phyloP scores from a whole-genome alignment of 2,329 filamentous ascomycete species.

The Aureobasidium sp. region DNA sequence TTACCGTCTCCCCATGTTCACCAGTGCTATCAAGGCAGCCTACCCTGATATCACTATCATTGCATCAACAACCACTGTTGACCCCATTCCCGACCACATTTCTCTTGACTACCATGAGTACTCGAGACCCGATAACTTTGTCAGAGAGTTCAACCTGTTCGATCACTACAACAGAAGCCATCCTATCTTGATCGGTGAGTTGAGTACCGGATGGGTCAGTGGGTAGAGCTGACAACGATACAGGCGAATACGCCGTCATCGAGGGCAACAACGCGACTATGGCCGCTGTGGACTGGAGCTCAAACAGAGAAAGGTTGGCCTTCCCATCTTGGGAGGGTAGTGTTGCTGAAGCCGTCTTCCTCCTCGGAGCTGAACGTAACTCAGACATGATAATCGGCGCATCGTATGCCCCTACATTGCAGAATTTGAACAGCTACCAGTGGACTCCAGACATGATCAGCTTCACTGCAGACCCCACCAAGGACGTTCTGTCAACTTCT shows the following conservation, averaged over 20 bases:
- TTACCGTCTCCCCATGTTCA: constrained; percentile 52
- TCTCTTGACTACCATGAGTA: constrained; percentile 29
- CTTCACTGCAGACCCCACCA: constrained; percentile 29
- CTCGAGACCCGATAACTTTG: constrained; percentile 21
- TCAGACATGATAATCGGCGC: constrained; percentile 48
- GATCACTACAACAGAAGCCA: constrained; percentile 35
- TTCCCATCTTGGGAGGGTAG: constrained; percentile 42
- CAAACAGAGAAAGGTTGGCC: neutral
- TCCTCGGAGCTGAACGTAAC: constrained; percentile 56
- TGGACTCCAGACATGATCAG: constrained; percentile 30
- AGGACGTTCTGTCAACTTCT: constrained; percentile 21
- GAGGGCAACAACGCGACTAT: constrained; percentile 40
- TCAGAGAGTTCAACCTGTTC: constrained; percentile 31
- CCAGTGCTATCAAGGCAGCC: constrained; percentile 49
- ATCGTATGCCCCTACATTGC: constrained; percentile 32
- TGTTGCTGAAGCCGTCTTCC: constrained; percentile 56
- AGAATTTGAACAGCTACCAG: constrained; percentile 21
- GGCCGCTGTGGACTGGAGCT: constrained; percentile 28
- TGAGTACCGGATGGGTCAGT: neutral
- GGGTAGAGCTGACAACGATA: neutral
- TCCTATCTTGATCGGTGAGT: constrained; percentile 29
- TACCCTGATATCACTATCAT: constrained; percentile 55
- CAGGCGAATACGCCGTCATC: constrained; percentile 45
- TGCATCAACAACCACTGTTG: constrained; percentile 35
- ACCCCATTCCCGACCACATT: constrained; percentile 20